Evolutionary conservation across 768 basidiomycete genomes (phyloP).

Genomic region (Amanita brunnescens): DNA sequence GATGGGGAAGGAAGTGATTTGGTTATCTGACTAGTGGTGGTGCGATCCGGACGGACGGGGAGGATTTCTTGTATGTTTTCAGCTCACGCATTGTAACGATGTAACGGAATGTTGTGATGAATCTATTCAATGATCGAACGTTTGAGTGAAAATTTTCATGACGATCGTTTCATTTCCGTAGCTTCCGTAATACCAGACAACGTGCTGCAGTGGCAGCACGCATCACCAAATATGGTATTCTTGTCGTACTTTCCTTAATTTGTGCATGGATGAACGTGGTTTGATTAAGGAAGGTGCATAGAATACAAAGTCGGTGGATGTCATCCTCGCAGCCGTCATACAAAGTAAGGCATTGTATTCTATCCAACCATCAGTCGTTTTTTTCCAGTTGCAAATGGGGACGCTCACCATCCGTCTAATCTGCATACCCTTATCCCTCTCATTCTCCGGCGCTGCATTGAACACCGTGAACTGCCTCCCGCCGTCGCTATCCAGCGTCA

Average conservation of each 20-base stretch:
- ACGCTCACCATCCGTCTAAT: conserved; percentile 61
- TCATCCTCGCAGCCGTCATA: conserved; percentile 17
- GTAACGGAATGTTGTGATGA: too few species aligned
- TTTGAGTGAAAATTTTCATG: too few species aligned
- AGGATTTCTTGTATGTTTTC: not conserved
- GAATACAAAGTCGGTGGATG: not conserved
- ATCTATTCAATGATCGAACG: too few species aligned
- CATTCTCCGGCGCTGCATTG: conserved; percentile 84
- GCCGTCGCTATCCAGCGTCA: conserved; percentile 70
- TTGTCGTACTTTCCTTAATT: not conserved
- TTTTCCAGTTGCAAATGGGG: not conserved
- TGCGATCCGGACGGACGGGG: too few species aligned
- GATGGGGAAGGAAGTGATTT: not conserved
- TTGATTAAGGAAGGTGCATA: not conserved
- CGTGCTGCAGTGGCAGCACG: too few species aligned
- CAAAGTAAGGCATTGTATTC: conserved; percentile 51
- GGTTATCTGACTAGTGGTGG: not conserved
- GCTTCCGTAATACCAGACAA: too few species aligned
- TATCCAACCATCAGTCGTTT: conserved; percentile 14
- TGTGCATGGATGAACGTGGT: not conserved
- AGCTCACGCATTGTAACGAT: too few species aligned
- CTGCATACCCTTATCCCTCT: conserved; percentile 73
- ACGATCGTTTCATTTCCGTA: too few species aligned
- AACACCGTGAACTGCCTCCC: conserved; percentile 72
- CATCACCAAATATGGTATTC: too few species aligned